A percentile compares a stretch with the other conserved stretches of the same genome.
Conservation (phyloP, 2,329 filamentous ascomycete genomes). For the Ophiostoma tasmaniense region DNA sequence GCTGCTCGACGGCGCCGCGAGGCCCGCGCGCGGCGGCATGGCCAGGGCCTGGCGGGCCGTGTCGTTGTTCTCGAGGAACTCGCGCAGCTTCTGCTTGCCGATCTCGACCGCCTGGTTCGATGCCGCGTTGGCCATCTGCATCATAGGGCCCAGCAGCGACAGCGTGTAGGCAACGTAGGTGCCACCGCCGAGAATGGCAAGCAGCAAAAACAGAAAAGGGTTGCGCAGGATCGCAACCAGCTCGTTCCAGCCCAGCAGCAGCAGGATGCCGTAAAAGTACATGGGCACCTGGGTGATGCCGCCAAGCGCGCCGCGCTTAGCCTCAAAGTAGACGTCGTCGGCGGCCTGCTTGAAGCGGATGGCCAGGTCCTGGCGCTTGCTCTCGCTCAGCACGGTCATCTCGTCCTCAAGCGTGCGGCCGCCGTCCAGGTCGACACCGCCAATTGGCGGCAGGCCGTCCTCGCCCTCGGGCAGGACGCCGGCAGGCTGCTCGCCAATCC, state of each 20-base stretch:
- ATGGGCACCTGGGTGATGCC: constrained; percentile 88
- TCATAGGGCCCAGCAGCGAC: constrained; percentile 91
- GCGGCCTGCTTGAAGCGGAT: constrained; percentile 97
- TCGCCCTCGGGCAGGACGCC: constrained; percentile 75
- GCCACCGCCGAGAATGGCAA: constrained; percentile 66
- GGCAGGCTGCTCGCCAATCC: constrained; percentile 70
- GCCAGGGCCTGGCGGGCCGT: constrained; percentile 74
- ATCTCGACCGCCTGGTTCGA: constrained; percentile 80
- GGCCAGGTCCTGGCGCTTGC: constrained; percentile 82
- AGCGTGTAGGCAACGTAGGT: constrained; percentile 88
- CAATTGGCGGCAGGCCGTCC: constrained; percentile 80
- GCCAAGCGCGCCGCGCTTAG: constrained; percentile 92
- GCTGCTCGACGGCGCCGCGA: neutral
- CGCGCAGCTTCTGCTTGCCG: constrained; percentile 80
- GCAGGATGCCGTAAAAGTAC: constrained; percentile 84
- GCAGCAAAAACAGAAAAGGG: constrained; percentile 46
- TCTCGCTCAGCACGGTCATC: constrained; percentile 86
- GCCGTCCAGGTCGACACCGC: constrained; percentile 88
- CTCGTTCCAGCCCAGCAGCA: constrained; percentile 98
- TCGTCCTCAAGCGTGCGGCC: constrained; percentile 93
- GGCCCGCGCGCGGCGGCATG: constrained; percentile 47
- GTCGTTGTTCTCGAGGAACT: constrained; percentile 83
- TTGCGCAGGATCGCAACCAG: constrained; percentile 57
- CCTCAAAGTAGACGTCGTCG: constrained; percentile 95
- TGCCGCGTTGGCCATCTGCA: constrained; percentile 90